These are phyloP conservation scores for Komagataella ulmi DNA, from an alignment of 805 yeast genomes.

Conservation along the genomic window DNA sequence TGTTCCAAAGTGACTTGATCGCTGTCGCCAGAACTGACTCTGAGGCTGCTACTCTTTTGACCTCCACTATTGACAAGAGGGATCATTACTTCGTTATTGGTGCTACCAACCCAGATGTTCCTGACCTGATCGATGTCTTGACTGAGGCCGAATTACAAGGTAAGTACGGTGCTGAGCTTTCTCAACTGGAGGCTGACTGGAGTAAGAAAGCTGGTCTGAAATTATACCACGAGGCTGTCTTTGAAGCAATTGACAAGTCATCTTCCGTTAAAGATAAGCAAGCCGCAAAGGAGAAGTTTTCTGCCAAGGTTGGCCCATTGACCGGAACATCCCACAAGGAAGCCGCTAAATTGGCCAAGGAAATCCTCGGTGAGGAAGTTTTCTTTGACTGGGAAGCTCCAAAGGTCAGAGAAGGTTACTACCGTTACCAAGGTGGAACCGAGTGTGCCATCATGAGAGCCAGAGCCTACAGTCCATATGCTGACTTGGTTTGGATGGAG, in stretches of 20 bases:
- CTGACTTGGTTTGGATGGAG: slow-evolving; percentile 98
- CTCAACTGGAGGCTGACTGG: slow-evolving; percentile 74
- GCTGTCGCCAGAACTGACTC: slow-evolving; percentile 94
- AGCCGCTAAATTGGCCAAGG: slow-evolving; percentile 64
- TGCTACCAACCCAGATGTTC: slow-evolving; percentile 72
- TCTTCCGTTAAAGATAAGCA: slow-evolving; percentile 40
- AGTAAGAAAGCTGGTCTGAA: slow-evolving; percentile 67
- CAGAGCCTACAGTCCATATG: slow-evolving; percentile 87
- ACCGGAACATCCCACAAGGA: slow-evolving; percentile 65
- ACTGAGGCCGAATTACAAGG: slow-evolving; percentile 72
- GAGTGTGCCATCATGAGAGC: slow-evolving; percentile 97
- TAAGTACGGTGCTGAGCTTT: slow-evolving; percentile 55
- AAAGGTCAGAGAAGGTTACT: slow-evolving; percentile 93
- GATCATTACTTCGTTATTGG: slow-evolving; percentile 92
- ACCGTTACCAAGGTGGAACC: slow-evolving; percentile 92
- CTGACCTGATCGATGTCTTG: slow-evolving; percentile 66
- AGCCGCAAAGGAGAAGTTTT: slow-evolving; percentile 51
- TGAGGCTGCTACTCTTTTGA: slow-evolving; percentile 91
- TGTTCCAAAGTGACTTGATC: slow-evolving; percentile 74
- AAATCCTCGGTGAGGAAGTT: slow-evolving; percentile 67
- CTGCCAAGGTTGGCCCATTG: slow-evolving; percentile 57
- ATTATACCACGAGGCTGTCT: slow-evolving; percentile 84
- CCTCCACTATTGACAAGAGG: slow-evolving; percentile 87
- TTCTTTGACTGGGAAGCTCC: slow-evolving; percentile 93
- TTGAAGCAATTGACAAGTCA: slow-evolving; percentile 62